A percentile compares a stretch with the other conserved stretches of the same genome.
phyloP scores from a whole-genome alignment of 345 rosid species.

The Anastatica hierochuntica region DNA sequence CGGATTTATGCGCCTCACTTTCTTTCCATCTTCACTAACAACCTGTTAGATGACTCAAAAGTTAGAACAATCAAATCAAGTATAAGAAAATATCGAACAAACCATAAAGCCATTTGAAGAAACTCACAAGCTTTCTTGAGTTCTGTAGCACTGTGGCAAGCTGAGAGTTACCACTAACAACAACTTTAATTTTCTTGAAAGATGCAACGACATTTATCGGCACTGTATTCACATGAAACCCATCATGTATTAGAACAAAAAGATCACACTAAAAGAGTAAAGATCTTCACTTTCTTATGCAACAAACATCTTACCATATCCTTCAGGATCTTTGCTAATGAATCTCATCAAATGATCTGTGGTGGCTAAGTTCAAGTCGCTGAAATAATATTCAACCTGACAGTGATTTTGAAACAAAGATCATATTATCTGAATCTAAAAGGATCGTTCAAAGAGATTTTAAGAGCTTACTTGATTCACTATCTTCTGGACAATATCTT shows the following conservation, averaged over 20 bases:
- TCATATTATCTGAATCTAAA: too few species aligned
- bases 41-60: constrained; percentile 29
- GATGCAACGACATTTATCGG: constrained; percentile 87
- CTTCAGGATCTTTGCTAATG: constrained; percentile 92
- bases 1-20: constrained; percentile 61
- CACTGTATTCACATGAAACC: constrained; percentile 38
- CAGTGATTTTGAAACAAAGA: too few species aligned
- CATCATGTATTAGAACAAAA: not conserved
- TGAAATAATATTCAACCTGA: constrained; percentile 97
- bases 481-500: constrained; percentile 61
- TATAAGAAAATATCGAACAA: not conserved
- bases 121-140: constrained; percentile 83
- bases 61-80: not conserved
- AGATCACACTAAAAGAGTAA: not conserved
- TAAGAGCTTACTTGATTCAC: constrained; percentile 57
- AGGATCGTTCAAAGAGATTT: not conserved
- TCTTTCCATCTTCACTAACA: constrained; percentile 94
- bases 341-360: constrained; percentile 97
- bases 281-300: not conserved
- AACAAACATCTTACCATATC: constrained; percentile 59
- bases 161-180: constrained; percentile 54
- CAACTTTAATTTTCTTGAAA: constrained; percentile 91
- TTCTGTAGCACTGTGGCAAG: constrained; percentile 65
- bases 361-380: constrained; percentile 96
- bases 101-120: constrained; percentile 13